A percentile compares a stretch with the other conserved stretches of the same genome.
phyloP scores from a whole-genome alignment of 805 yeast species.

The Lachancea nothofagi region DNA sequence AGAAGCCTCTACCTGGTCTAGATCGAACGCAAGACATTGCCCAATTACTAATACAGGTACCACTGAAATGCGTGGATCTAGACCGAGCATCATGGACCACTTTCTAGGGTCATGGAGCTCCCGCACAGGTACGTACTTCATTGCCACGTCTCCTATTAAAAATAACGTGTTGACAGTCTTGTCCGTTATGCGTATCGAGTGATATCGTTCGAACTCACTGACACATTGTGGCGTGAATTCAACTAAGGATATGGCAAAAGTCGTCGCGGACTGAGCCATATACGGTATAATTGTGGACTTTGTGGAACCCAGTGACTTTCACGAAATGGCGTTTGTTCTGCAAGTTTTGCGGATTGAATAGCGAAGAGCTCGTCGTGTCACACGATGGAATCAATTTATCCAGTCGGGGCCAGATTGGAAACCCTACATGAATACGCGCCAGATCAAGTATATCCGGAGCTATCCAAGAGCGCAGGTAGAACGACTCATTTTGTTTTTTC shows the following conservation, averaged over 20 bases:
- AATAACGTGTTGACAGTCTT: slow-evolving; percentile 25
- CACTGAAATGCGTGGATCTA: slow-evolving; percentile 2
- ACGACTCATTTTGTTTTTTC: slow-evolving; percentile 17
- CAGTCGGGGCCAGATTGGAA: slow-evolving; percentile 6
- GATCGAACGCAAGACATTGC: slow-evolving; percentile 23
- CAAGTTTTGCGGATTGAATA: slow-evolving; percentile 10
- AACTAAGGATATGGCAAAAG: slow-evolving; percentile 28
- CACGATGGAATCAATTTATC: slow-evolving; percentile 13
- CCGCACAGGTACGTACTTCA: slow-evolving; percentile 6
- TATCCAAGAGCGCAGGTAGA: slow-evolving; percentile 25
- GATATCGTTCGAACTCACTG: slow-evolving; percentile 24
- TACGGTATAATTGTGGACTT: slow-evolving; percentile 18
- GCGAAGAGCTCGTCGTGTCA: slow-evolving; percentile 7
- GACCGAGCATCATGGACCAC: not conserved
- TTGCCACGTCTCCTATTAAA: slow-evolving; percentile 20
- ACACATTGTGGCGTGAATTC: slow-evolving; percentile 30
- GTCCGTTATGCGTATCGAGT: slow-evolving; percentile 22
- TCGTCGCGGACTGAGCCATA: slow-evolving; percentile 27
- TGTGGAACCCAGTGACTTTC: slow-evolving; percentile 23
- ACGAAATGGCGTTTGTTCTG: slow-evolving; percentile 18
- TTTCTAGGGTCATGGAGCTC: not conserved
- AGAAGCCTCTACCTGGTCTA: slow-evolving; percentile 22
- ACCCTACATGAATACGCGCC: slow-evolving; percentile 5
- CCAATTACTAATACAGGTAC: slow-evolving; percentile 20
- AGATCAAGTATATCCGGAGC: not conserved